Evolutionary conservation across 805 yeast species (phyloP), one percentile per base, ranked within the genome.

Genomic region (Metschnikowia peoriensis): DNA sequence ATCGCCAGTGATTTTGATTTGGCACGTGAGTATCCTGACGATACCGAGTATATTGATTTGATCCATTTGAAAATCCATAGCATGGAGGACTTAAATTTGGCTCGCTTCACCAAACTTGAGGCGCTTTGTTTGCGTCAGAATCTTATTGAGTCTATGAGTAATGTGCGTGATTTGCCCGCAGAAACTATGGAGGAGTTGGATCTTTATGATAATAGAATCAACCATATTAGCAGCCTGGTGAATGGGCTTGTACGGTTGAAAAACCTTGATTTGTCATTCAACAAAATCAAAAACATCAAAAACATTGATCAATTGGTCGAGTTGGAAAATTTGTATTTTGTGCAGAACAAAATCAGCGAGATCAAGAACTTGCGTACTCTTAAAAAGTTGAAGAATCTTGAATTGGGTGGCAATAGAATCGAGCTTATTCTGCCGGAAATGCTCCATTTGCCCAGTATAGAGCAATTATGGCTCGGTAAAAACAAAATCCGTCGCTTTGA

Each of bases 401-500:
- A 94, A 69, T 76, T 94, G 40, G 99, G 98, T 11, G 99, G 97
- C 27, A 94, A 94, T 69, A 77, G 83, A 52, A 79, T 90, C 44
- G 77, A 81, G 42, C 67, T 62, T 40, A 83, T 88, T 43, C 65
- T 73, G 32, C 86, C 83, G 56, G 81, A 82, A 40, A 65, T 92
- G 59, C 76, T 78, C 17, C 68, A 71, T 0, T 72, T 93, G 53
- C 71, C 69, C 0, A 80, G 77, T 46, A 70, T 94, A 42, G 81
- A 82, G 57, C 88, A 92, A 65, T 73, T 94, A 44, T 94, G 98
- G 99, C 75, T 94, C 41, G 99, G 98, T 44, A 90, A 91, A 64
- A 94, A 94, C 69, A 79, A 80, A 56, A 88, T 94, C 50, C 61
- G 79, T 1, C 79, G 72, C 62, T 69, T 94, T 39, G 79, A 88